Evolutionary conservation across 257 asterid genomes (phyloP).

Genomic region (Scutellaria baicalensis): DNA sequence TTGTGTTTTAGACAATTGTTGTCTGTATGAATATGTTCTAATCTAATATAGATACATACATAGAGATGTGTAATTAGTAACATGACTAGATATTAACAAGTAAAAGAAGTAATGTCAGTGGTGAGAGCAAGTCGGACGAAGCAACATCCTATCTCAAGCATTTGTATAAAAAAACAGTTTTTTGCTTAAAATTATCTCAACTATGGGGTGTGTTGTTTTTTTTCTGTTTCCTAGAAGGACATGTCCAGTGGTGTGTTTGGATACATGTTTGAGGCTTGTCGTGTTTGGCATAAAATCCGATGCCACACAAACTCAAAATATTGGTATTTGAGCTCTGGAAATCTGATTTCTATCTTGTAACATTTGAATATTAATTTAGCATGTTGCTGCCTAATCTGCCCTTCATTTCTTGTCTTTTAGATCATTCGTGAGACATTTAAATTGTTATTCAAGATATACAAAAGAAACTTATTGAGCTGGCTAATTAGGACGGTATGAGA

Average conservation of each 20-base stretch:
- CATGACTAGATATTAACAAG: too few species aligned
- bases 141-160: too few species aligned
- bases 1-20: too few species aligned
- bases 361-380: neutral
- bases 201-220: too few species aligned
- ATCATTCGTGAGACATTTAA: neutral
- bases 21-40: too few species aligned
- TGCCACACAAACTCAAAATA: too few species aligned
- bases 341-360: neutral
- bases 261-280: neutral
- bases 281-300: neutral
- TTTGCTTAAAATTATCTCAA: too few species aligned
- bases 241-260: neutral
- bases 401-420: neutral
- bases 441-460: neutral
- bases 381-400: neutral
- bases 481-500: neutral
- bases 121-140: too few species aligned
- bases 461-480: neutral
- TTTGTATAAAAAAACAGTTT: too few species aligned
- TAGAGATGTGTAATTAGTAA: neutral
- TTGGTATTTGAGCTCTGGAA: neutral
- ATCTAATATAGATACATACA: neutral
- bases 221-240: neutral
- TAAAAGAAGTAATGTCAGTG: too few species aligned